Conservation (phyloP, 768 basidiomycete genomes). For the Amanita rimosa region DNA sequence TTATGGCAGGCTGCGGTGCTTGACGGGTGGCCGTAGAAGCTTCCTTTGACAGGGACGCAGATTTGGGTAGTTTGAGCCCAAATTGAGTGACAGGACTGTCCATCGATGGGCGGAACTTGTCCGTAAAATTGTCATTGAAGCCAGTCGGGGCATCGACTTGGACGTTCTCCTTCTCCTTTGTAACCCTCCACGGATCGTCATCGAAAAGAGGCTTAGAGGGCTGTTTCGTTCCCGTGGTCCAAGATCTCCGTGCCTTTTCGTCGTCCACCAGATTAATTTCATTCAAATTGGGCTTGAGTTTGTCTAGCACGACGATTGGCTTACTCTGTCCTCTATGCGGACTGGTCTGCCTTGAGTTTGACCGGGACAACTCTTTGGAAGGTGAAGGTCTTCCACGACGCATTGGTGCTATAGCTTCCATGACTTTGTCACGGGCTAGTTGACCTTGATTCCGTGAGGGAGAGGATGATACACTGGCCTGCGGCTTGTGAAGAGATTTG, state of each 20-base stretch:
- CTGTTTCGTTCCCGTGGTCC: neutral
- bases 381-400: conserved; percentile 52
- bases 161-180: conserved; percentile 12
- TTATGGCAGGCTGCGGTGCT: conserved; percentile 15
- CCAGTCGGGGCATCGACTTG: conserved; percentile 19
- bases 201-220: conserved; percentile 6
- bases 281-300: neutral
- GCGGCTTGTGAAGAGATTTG: conserved; percentile 3
- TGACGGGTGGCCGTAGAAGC: conserved; percentile 10
- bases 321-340: conserved; percentile 20
- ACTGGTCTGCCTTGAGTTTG: conserved; percentile 22
- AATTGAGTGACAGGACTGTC: conserved; percentile 14
- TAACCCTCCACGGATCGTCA: conserved; percentile 31
- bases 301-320: conserved; percentile 8
- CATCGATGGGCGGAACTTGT: conserved; percentile 44
- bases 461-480: conserved; percentile 12
- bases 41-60: neutral
- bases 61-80: neutral
- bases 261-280: conserved; percentile 2
- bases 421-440: conserved; percentile 65
- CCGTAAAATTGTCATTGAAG: conserved; percentile 62
- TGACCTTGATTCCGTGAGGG: conserved; percentile 39
- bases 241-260: conserved; percentile 3
- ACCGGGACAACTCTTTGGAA: conserved; percentile 21
- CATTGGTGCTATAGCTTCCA: conserved; percentile 75